Conservation (phyloP, 2,329 filamentous ascomycete genomes). For the Cladophialophora bantiana region DNA sequence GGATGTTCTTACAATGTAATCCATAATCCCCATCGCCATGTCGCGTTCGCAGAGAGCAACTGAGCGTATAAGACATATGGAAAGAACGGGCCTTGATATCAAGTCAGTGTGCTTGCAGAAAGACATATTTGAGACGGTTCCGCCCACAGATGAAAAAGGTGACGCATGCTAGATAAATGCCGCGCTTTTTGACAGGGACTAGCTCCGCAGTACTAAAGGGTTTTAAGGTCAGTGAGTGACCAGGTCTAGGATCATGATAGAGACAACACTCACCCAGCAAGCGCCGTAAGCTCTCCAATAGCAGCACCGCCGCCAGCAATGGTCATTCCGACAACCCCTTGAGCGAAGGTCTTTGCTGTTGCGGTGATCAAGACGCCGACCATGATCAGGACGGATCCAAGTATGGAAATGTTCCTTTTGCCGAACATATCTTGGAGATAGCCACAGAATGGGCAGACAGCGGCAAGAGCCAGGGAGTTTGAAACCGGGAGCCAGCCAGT, state of each 20-base stretch:
- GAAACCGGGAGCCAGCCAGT: constrained; percentile 33
- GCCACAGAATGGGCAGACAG: constrained; percentile 34
- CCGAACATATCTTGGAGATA: constrained; percentile 37
- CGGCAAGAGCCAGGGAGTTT: constrained; percentile 32
- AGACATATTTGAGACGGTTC: not conserved
- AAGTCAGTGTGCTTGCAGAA: not conserved
- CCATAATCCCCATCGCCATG: constrained; percentile 35
- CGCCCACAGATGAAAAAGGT: constrained; percentile 31
- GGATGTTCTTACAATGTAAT: constrained; percentile 30
- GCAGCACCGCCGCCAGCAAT: constrained; percentile 32
- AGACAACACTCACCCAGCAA: constrained; percentile 31
- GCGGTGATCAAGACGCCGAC: constrained; percentile 31
- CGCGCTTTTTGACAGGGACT: constrained; percentile 35
- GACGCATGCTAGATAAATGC: constrained; percentile 32
- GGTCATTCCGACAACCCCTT: constrained; percentile 31
- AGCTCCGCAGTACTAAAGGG: constrained; percentile 31
- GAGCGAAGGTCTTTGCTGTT: constrained; percentile 33
- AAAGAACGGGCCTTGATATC: constrained; percentile 30
- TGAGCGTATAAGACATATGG: constrained; percentile 34
- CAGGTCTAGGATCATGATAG: not conserved
- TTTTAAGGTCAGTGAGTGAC: constrained; percentile 2
- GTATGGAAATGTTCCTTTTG: constrained; percentile 32
- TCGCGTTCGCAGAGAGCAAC: constrained; percentile 27
- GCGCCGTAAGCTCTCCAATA: constrained; percentile 35
- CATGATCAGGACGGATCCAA: constrained; percentile 26